Percentiles rank a stretch among this genome's conserved stretches.
phyloP scores from a whole-genome alignment of 495 filamentous ascomycete species.

The Daldinia bambusicola region DNA sequence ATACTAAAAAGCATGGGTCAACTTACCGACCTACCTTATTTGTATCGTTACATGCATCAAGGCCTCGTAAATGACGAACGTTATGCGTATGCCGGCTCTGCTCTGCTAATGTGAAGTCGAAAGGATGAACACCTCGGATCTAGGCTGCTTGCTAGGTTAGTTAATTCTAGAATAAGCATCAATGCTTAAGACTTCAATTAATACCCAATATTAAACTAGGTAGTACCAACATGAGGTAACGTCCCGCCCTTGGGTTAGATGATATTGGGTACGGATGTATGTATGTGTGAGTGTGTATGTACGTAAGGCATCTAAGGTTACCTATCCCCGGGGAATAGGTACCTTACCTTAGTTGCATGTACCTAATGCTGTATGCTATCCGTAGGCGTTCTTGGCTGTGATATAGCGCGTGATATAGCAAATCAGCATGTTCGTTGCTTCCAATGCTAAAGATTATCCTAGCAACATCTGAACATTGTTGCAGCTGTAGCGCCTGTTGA shows the following conservation, averaged over 20 bases:
- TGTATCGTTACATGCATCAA: constrained; percentile 22
- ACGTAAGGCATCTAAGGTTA: constrained; percentile 1
- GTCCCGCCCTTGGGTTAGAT: neutral
- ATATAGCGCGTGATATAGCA: constrained; percentile 22
- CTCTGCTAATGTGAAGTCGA: neutral
- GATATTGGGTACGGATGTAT: constrained; percentile 1
- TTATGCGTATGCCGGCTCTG: constrained; percentile 21
- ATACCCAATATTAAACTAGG: neutral
- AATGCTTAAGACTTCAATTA: neutral
- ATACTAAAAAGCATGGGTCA: constrained; percentile 6
- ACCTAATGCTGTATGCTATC: neutral
- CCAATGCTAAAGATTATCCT: neutral
- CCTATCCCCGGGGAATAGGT: neutral
- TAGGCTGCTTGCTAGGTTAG: too few species aligned
- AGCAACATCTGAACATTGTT: neutral
- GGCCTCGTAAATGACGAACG: constrained; percentile 9
- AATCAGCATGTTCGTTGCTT: constrained; percentile 13
- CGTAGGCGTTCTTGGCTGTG: neutral
- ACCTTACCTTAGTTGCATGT: constrained; percentile 10
- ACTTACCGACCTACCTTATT: constrained; percentile 26
- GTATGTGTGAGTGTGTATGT: constrained; percentile 2
- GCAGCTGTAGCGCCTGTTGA: constrained; percentile 3
- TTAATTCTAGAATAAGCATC: constrained; percentile 19
- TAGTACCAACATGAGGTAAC: too few species aligned
- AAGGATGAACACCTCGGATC: neutral